phyloP scores from a whole-genome alignment of 2,329 filamentous ascomycete genomes.

The Conoideocrella luteorostrata region DNA sequence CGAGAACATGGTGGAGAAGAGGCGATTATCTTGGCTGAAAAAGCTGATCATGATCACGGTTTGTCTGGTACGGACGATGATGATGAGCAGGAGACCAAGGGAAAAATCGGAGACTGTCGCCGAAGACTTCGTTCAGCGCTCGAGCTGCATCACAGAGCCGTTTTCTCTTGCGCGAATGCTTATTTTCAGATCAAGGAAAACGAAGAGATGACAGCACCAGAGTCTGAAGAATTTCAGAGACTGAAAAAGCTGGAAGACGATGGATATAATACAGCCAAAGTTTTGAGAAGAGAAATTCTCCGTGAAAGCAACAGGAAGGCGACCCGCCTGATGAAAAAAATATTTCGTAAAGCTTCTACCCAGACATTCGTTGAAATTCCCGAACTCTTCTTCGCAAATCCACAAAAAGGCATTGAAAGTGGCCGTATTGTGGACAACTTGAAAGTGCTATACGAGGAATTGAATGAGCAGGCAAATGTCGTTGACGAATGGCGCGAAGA shows the following conservation, averaged over 20 bases:
- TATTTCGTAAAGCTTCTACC: slow-evolving; percentile 46
- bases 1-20: slow-evolving; percentile 17
- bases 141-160: slow-evolving; percentile 73
- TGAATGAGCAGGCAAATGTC: slow-evolving; percentile 66
- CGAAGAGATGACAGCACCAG: slow-evolving; percentile 53
- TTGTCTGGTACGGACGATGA: slow-evolving; percentile 28
- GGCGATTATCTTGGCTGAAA: slow-evolving; percentile 3
- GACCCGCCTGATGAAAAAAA: slow-evolving; percentile 50
- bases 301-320: slow-evolving; percentile 37
- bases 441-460: slow-evolving; percentile 53
- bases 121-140: slow-evolving; percentile 64
- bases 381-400: slow-evolving; percentile 41
- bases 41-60: slow-evolving; percentile 6
- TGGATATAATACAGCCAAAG: slow-evolving; percentile 72
- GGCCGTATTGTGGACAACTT: slow-evolving; percentile 59
- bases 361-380: slow-evolving; percentile 58
- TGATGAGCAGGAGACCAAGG: slow-evolving; percentile 25
- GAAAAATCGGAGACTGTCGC: slow-evolving; percentile 50
- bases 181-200: slow-evolving; percentile 79
- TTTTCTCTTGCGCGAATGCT: slow-evolving; percentile 80
- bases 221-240: slow-evolving; percentile 58
- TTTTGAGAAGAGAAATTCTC: slow-evolving; percentile 73
- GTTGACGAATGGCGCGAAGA: slow-evolving; percentile 70
- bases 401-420: slow-evolving; percentile 65
- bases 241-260: slow-evolving; percentile 66